Percentiles rank a stretch among this genome's conserved stretches.
These are phyloP conservation scores for Populus tomentosa DNA, from an alignment of 441 rosid species.

Conservation along the genomic window DNA sequence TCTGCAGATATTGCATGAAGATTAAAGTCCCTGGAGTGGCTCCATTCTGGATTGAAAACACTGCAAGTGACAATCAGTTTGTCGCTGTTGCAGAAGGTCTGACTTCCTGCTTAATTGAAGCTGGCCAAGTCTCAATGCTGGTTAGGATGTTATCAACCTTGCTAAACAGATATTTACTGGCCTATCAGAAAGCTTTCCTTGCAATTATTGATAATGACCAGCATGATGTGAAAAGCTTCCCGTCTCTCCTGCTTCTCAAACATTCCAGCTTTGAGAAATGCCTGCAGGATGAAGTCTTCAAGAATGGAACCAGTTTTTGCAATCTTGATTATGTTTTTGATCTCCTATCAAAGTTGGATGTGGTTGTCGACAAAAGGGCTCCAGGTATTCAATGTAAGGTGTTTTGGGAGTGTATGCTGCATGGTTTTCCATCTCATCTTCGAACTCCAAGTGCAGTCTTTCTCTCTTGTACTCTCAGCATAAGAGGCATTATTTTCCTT, in stretches of 20 bases:
- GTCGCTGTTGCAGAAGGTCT: constrained; percentile 56
- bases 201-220: constrained; percentile 52
- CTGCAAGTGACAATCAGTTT: constrained; percentile 47
- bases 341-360: constrained; percentile 53
- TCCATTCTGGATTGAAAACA: constrained; percentile 49
- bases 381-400: constrained; percentile 60
- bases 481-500: constrained; percentile 61
- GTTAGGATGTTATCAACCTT: constrained; percentile 63
- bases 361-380: constrained; percentile 62
- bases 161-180: constrained; percentile 52
- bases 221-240: constrained; percentile 34
- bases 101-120: constrained; percentile 53
- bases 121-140: constrained; percentile 50
- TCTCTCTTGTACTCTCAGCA: constrained; percentile 73
- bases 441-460: constrained; percentile 61
- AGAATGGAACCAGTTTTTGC: constrained; percentile 51
- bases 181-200: constrained; percentile 76
- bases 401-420: constrained; percentile 83
- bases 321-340: constrained; percentile 63
- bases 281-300: constrained; percentile 63
- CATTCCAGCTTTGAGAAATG: constrained; percentile 72
- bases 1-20: constrained; percentile 47
- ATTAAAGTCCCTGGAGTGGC: constrained; percentile 43
- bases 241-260: constrained; percentile 79
- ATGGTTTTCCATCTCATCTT: constrained; percentile 85